These are phyloP conservation scores for Babesia caballi DNA, from an alignment of 169 alveolate species.

Conservation along the genomic window DNA sequence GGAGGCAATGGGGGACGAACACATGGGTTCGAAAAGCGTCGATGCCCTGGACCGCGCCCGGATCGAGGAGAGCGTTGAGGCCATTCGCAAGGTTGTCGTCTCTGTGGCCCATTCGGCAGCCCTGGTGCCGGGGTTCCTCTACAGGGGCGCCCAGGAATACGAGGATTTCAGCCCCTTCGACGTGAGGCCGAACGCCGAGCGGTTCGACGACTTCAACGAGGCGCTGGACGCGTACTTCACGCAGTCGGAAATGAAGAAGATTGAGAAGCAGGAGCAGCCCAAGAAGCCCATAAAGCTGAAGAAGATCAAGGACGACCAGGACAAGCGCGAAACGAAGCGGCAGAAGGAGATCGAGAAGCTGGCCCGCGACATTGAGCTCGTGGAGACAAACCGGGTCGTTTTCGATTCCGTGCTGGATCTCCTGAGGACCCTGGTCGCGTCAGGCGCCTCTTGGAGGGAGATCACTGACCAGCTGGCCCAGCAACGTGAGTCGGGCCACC, in stretches of 20 bases:
- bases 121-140: slow-evolving; percentile 45
- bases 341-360: slow-evolving; percentile 68
- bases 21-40: background rate
- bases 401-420: slow-evolving; percentile 78
- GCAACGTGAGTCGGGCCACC: slow-evolving; percentile 84
- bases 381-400: slow-evolving; percentile 78
- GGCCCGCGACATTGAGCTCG: slow-evolving; percentile 77
- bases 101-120: slow-evolving; percentile 6
- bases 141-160: slow-evolving; percentile 27
- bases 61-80: slow-evolving; percentile 16
- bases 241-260: slow-evolving; percentile 40
- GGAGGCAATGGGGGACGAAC: slow-evolving; percentile 1
- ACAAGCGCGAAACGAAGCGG: slow-evolving; percentile 75
- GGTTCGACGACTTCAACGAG: slow-evolving; percentile 42
- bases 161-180: slow-evolving; percentile 63
- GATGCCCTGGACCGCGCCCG: background rate
- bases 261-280: slow-evolving; percentile 33
- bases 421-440: slow-evolving; percentile 71
- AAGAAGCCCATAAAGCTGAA: slow-evolving; percentile 76
- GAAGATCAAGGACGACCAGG: slow-evolving; percentile 86
- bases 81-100: slow-evolving; percentile 10
- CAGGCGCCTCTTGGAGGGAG: slow-evolving; percentile 90
- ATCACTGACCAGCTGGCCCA: slow-evolving; percentile 85
- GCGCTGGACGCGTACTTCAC: slow-evolving; percentile 64
- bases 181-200: slow-evolving; percentile 15